Percentiles rank a stretch among this genome's conserved stretches.
These are phyloP conservation scores for Pleurotus tuoliensis DNA, from an alignment of 768 basidiomycete genomes.

Conservation along the genomic window DNA sequence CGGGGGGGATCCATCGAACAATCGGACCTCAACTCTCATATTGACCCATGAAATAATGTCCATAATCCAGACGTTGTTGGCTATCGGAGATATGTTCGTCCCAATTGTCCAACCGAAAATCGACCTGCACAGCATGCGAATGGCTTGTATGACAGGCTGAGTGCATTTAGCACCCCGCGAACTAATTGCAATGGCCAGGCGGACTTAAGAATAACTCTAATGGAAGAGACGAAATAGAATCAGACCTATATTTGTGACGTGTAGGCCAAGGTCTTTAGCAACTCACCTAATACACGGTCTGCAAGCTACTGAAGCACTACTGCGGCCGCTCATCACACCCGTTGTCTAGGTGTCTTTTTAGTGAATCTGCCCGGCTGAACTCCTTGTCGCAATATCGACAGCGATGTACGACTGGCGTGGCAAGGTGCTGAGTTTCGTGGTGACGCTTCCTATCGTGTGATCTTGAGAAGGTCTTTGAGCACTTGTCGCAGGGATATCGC, in stretches of 20 bases:
- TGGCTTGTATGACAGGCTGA: not conserved
- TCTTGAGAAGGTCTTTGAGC: conserved; percentile 77
- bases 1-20: too few species aligned
- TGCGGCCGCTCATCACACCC: conserved; percentile 66
- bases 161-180: conserved; percentile 1
- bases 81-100: not conserved
- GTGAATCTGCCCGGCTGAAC: conserved; percentile 74
- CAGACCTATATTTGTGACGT: conserved; percentile 1
- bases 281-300: not conserved
- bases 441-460: conserved; percentile 81
- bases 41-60: too few species aligned
- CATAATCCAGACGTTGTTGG: too few species aligned
- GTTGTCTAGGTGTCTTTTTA: conserved; percentile 81
- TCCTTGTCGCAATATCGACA: conserved; percentile 75
- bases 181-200: conserved; percentile 7
- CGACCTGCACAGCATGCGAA: not conserved
- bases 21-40: too few species aligned
- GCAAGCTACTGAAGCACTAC: conserved; percentile 11
- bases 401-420: conserved; percentile 59
- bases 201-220: conserved; percentile 8
- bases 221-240: not conserved
- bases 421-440: conserved; percentile 70
- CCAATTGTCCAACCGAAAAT: not conserved
- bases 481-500: conserved; percentile 68
- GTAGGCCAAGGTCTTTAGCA: not conserved